Conservation (phyloP, 2,329 filamentous ascomycete species). For the Penicillium sp. region DNA sequence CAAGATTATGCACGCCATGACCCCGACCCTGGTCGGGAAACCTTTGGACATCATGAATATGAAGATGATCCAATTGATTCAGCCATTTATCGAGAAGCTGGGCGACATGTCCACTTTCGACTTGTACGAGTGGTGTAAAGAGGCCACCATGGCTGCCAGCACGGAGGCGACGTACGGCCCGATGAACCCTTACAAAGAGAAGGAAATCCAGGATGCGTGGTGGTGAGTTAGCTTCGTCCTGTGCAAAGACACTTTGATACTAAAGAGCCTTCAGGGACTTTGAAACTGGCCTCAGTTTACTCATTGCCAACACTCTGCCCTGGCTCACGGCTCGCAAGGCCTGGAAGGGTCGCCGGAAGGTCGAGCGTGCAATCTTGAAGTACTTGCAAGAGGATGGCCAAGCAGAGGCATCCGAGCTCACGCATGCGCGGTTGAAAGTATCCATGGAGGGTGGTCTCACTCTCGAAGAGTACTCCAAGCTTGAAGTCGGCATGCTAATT, state of each 20-base stretch:
- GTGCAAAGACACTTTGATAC: not conserved
- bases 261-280: slow-evolving; percentile 34
- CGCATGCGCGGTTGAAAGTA: slow-evolving; percentile 18
- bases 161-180: slow-evolving; percentile 32
- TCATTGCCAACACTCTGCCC: slow-evolving; percentile 37
- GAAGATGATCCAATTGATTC: slow-evolving; percentile 23
- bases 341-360: slow-evolving; percentile 36
- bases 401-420: slow-evolving; percentile 34
- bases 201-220: slow-evolving; percentile 22
- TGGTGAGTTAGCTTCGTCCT: slow-evolving; percentile 15
- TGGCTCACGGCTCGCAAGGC: slow-evolving; percentile 42
- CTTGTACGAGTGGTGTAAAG: slow-evolving; percentile 29
- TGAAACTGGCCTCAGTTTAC: slow-evolving; percentile 35
- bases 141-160: slow-evolving; percentile 30
- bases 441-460: slow-evolving; percentile 15
- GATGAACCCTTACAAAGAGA: slow-evolving; percentile 30
- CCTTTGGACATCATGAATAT: slow-evolving; percentile 30
- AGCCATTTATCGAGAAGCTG: slow-evolving; percentile 20
- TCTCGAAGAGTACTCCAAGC: slow-evolving; percentile 27
- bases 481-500: slow-evolving; percentile 32
- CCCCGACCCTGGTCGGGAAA: slow-evolving; percentile 24
- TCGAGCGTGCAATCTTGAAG: slow-evolving; percentile 38
- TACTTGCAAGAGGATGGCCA: slow-evolving; percentile 47
- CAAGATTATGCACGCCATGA: slow-evolving; percentile 26
- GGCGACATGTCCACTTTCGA: slow-evolving; percentile 17